Evolutionary conservation across 345 rosid genomes (phyloP).

Genomic region (Nasturtium officinale): DNA sequence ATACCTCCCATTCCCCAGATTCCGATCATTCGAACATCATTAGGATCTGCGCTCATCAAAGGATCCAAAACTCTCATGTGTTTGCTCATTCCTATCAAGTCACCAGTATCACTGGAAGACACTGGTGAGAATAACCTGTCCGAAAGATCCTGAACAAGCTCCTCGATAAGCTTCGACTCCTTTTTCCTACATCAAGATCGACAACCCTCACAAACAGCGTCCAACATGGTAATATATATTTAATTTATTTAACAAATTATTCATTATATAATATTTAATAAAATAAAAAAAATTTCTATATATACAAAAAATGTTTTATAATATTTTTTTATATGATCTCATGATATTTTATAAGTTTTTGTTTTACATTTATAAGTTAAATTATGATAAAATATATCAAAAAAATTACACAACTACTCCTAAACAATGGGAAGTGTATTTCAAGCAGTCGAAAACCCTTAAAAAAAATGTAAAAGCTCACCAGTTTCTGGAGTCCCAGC

Average conservation of each 20-base stretch:
- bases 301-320: too few relatives aligned
- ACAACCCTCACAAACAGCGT: conserved; percentile 1
- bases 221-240: too few relatives aligned
- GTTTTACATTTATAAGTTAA: too few relatives aligned
- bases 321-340: too few relatives aligned
- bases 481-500: conserved; percentile 44
- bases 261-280: too few relatives aligned
- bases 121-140: conserved; percentile 19
- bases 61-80: conserved; percentile 33
- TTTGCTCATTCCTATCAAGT: conserved; percentile 42
- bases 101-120: neutral
- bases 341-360: too few relatives aligned
- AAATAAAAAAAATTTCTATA: too few relatives aligned
- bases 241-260: too few relatives aligned
- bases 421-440: too few relatives aligned
- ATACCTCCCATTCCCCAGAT: conserved; percentile 58
- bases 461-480: neutral
- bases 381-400: too few relatives aligned
- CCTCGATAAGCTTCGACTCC: conserved; percentile 39
- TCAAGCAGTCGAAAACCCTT: neutral
- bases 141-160: conserved; percentile 38
- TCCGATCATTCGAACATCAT: conserved; percentile 43
- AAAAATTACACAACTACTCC: too few relatives aligned
- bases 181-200: conserved; percentile 34
- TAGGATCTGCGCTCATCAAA: neutral